Conservation (phyloP, 345 rosid genomes). For the Rubroshorea leprosula region DNA sequence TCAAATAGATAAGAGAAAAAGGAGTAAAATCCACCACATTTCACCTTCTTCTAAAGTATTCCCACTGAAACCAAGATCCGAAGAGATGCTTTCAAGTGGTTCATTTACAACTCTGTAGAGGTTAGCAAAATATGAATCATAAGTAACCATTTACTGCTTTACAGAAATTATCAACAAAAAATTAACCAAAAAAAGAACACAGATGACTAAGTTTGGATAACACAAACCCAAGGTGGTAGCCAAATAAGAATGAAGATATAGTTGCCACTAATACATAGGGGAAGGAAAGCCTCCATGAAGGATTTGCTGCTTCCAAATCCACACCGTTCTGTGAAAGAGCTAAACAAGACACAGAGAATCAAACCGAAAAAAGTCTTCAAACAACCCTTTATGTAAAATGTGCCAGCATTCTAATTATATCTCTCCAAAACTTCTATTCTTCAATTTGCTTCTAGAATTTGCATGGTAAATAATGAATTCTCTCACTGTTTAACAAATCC, state of each 20-base stretch:
- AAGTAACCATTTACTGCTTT: not conserved
- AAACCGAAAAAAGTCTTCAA: slow-evolving; percentile 10
- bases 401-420: too few relatives aligned
- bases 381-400: not conserved
- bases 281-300: slow-evolving; percentile 74
- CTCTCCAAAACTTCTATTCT: not conserved
- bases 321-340: slow-evolving; percentile 38
- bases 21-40: not conserved
- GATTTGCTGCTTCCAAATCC: slow-evolving; percentile 55
- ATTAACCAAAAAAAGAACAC: slow-evolving; percentile 1
- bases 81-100: slow-evolving; percentile 87
- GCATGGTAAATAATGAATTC: not conserved
- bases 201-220: slow-evolving; percentile 11
- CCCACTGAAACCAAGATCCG: slow-evolving; percentile 85
- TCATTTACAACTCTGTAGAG: slow-evolving; percentile 80
- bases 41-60: slow-evolving; percentile 90
- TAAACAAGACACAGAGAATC: slow-evolving; percentile 27
- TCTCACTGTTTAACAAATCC: slow-evolving; percentile 7
- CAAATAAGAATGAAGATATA: slow-evolving; percentile 72
- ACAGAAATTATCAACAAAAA: slow-evolving; percentile 1
- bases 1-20: not conserved
- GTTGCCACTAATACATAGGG: slow-evolving; percentile 88
- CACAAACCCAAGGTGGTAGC: slow-evolving; percentile 92
- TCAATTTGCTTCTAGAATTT: not conserved
- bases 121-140: slow-evolving; percentile 3